Evolutionary conservation across 2,329 filamentous ascomycete species (phyloP).

Genomic region (Ceratocystis ficicola): DNA sequence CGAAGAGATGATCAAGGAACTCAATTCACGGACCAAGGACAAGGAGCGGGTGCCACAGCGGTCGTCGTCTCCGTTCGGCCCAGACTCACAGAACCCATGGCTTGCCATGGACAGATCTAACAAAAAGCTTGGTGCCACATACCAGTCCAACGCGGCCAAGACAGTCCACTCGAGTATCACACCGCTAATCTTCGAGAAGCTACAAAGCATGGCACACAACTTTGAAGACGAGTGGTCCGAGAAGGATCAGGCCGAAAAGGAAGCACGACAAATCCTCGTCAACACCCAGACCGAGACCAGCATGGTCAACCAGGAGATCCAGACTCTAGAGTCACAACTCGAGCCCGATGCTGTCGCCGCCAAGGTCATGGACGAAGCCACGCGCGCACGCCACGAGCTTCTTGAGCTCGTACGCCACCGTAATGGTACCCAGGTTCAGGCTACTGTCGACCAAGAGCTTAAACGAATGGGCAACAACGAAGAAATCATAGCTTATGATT

Average conservation of each 20-base stretch:
- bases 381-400: slow-evolving; percentile 37
- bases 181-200: slow-evolving; percentile 57
- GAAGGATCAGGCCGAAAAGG: slow-evolving; percentile 56
- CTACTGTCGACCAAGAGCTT: slow-evolving; percentile 37
- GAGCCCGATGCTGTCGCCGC: slow-evolving; percentile 44
- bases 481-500: slow-evolving; percentile 21
- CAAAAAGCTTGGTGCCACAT: slow-evolving; percentile 34
- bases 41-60: slow-evolving; percentile 50
- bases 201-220: slow-evolving; percentile 54
- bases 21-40: slow-evolving; percentile 57
- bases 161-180: slow-evolving; percentile 58
- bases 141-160: slow-evolving; percentile 54
- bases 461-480: slow-evolving; percentile 40
- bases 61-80: slow-evolving; percentile 62
- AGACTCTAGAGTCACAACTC: slow-evolving; percentile 43
- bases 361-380: slow-evolving; percentile 42
- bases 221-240: slow-evolving; percentile 67
- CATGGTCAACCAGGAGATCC: slow-evolving; percentile 46
- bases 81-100: slow-evolving; percentile 43
- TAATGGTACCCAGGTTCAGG: slow-evolving; percentile 41
- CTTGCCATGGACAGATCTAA: slow-evolving; percentile 25
- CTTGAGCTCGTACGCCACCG: slow-evolving; percentile 41
- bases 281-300: slow-evolving; percentile 58
- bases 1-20: slow-evolving; percentile 66
- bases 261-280: slow-evolving; percentile 52